phyloP scores from a whole-genome alignment of 2,329 filamentous ascomycete genomes.

The Ascochyta viciae-villosae region DNA sequence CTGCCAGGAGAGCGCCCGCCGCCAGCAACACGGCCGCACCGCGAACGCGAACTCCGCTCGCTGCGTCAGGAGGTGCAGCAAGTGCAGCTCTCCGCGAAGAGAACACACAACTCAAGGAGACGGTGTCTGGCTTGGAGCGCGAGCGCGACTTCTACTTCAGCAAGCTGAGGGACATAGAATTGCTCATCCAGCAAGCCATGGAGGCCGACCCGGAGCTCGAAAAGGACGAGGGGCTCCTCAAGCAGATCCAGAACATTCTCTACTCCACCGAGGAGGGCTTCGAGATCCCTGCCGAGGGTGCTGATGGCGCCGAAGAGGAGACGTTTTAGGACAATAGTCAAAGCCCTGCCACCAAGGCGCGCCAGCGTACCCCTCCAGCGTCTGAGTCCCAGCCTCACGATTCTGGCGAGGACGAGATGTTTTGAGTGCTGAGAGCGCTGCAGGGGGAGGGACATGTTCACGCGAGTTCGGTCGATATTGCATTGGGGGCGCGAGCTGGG shows the following conservation, averaged over 20 bases:
- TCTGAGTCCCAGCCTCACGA: background rate
- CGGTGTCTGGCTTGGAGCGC: conserved; percentile 90
- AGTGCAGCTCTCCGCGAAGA: conserved; percentile 80
- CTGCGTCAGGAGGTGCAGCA: conserved; percentile 61
- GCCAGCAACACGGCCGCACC: conserved; percentile 50
- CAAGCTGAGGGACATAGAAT: conserved; percentile 95
- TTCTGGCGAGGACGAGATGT: background rate
- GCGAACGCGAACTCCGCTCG: conserved; percentile 50
- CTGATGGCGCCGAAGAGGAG: conserved; percentile 79
- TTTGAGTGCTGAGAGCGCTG: conserved; percentile 52
- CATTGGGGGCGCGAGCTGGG: conserved; percentile 42
- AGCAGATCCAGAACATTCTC: conserved; percentile 94
- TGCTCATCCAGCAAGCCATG: conserved; percentile 90
- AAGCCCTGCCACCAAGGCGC: background rate
- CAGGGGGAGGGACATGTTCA: conserved; percentile 21
- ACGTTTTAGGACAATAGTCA: conserved; percentile 31
- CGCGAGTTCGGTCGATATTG: conserved; percentile 27
- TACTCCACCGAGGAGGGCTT: conserved; percentile 91
- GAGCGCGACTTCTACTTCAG: conserved; percentile 99
- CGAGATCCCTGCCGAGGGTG: conserved; percentile 80
- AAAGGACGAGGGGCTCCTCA: conserved; percentile 91
- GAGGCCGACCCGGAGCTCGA: conserved; percentile 93
- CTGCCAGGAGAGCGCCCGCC: conserved; percentile 53
- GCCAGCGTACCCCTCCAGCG: background rate
- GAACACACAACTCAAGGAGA: conserved; percentile 90